These are phyloP conservation scores for Lasiodiplodia sp. DNA, from an alignment of 2,329 filamentous ascomycete genomes.

Conservation along the genomic window DNA sequence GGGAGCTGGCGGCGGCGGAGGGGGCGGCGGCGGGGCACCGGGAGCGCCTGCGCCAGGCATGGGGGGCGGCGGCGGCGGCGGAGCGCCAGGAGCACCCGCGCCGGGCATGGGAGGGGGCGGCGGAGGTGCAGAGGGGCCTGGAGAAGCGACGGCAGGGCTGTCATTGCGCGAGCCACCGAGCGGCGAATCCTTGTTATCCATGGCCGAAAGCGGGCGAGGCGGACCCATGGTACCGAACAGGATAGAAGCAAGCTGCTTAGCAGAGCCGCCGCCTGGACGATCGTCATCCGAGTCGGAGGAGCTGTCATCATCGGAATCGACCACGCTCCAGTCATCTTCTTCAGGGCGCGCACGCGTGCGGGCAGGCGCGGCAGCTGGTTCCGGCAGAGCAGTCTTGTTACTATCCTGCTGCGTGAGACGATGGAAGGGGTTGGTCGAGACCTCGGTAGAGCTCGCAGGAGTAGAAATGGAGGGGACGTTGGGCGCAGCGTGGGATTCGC, in stretches of 20 bases:
- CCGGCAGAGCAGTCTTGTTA: conserved; percentile 51
- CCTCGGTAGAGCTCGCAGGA: conserved; percentile 58
- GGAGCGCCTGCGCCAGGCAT: conserved; percentile 39
- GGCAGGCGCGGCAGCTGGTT: conserved; percentile 58
- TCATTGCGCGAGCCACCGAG: conserved; percentile 49
- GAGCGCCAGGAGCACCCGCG: conserved; percentile 39
- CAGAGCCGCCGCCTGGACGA: conserved; percentile 78
- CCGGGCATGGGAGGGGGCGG: conserved; percentile 45
- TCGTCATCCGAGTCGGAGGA: conserved; percentile 76
- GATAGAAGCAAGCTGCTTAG: conserved; percentile 91
- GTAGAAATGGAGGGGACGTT: conserved; percentile 53
- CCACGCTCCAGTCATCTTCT: conserved; percentile 82
- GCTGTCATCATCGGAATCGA: conserved; percentile 78
- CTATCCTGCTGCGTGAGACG: conserved; percentile 74
- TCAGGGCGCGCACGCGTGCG: conserved; percentile 61
- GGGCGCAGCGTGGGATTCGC: conserved; percentile 59
- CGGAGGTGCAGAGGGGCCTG: conserved; percentile 54
- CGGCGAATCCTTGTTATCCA: conserved; percentile 70
- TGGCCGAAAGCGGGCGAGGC: conserved; percentile 83
- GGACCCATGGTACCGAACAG: conserved; percentile 97
- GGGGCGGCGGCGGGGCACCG: conserved; percentile 44
- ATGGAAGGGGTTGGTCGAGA: conserved; percentile 96
- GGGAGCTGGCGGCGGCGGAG: conserved; percentile 37
- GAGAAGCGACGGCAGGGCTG: conserved; percentile 50
- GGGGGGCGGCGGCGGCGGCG: conserved; percentile 60